These are phyloP conservation scores for Boletus subcaerulescens DNA, from an alignment of 768 basidiomycete species.

Conservation along the genomic window DNA sequence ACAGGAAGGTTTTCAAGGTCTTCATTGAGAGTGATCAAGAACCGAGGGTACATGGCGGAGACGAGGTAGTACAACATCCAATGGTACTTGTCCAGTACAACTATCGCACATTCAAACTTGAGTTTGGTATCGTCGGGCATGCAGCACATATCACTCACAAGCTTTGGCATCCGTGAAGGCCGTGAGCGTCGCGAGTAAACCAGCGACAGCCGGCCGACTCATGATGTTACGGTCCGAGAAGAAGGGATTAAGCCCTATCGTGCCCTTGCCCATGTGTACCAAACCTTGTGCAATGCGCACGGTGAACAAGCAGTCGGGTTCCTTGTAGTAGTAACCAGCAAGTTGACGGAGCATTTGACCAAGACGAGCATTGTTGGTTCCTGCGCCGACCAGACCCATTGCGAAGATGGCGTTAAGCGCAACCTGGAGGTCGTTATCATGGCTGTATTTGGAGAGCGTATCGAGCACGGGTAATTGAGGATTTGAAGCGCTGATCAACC, in stretches of 20 bases:
- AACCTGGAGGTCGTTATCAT: conserved; percentile 96
- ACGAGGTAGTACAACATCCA: conserved; percentile 99
- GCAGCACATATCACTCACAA: conserved; percentile 55
- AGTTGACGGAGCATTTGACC: conserved; percentile 97
- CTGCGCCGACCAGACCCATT: conserved; percentile 97
- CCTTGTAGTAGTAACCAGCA: conserved; percentile 97
- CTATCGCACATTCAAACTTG: conserved; percentile 38
- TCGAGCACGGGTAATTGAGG: conserved; percentile 93
- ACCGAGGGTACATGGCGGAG: conserved; percentile 96
- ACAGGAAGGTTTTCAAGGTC: conserved; percentile 82
- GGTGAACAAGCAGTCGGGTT: conserved; percentile 94
- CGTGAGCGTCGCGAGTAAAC: conserved; percentile 80
- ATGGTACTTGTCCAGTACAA: conserved; percentile 91
- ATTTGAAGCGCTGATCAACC: conserved; percentile 92
- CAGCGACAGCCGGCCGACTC: conserved; percentile 86
- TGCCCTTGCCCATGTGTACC: conserved; percentile 99
- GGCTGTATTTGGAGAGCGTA: conserved; percentile 97
- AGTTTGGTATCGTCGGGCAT: background rate
- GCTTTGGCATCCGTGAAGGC: conserved; percentile 93
- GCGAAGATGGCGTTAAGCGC: conserved; percentile 97
- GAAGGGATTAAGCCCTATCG: conserved; percentile 95
- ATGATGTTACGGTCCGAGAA: conserved; percentile 89
- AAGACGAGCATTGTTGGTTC: conserved; percentile 96
- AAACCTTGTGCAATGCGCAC: conserved; percentile 94
- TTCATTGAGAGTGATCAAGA: conserved; percentile 96